Conservation (phyloP, 2,329 filamentous ascomycete genomes). For the Lachnellula hyalina region DNA sequence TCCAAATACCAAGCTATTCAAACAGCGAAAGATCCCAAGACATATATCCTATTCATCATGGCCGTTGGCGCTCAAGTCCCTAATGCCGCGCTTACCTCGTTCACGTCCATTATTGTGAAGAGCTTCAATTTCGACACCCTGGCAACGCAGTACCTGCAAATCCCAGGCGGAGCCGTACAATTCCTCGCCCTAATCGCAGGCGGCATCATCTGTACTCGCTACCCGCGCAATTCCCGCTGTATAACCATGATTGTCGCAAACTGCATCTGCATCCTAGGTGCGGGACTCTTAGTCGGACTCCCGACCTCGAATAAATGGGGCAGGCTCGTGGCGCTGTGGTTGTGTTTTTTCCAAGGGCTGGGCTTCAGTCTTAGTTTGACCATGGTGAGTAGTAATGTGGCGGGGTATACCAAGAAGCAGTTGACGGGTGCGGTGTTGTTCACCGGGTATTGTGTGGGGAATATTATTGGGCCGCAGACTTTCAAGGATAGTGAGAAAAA, state of each 20-base stretch:
- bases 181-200: conserved; percentile 47
- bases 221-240: conserved; percentile 44
- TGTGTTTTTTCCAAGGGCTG: conserved; percentile 49
- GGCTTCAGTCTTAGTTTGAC: conserved; percentile 50
- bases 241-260: conserved; percentile 53
- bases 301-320: conserved; percentile 50
- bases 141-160: conserved; percentile 52
- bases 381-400: conserved; percentile 48
- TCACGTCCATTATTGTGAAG: conserved; percentile 24
- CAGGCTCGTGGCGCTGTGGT: conserved; percentile 50
- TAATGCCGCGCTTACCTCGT: conserved; percentile 51
- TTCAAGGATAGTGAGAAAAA: conserved; percentile 25
- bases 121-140: conserved; percentile 37
- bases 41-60: conserved; percentile 52
- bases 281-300: conserved; percentile 46
- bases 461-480: conserved; percentile 43
- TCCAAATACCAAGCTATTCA: conserved; percentile 42
- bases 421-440: conserved; percentile 46
- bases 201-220: conserved; percentile 47
- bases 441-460: conserved; percentile 48
- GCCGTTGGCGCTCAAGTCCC: conserved; percentile 48
- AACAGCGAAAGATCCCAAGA: conserved; percentile 48
- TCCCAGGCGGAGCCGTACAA: conserved; percentile 53
- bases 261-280: conserved; percentile 48
- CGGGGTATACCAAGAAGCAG: conserved; percentile 51